Evolutionary conservation across 176 grass and related monocot genomes (phyloP).

Genomic region (Zea mays): DNA sequence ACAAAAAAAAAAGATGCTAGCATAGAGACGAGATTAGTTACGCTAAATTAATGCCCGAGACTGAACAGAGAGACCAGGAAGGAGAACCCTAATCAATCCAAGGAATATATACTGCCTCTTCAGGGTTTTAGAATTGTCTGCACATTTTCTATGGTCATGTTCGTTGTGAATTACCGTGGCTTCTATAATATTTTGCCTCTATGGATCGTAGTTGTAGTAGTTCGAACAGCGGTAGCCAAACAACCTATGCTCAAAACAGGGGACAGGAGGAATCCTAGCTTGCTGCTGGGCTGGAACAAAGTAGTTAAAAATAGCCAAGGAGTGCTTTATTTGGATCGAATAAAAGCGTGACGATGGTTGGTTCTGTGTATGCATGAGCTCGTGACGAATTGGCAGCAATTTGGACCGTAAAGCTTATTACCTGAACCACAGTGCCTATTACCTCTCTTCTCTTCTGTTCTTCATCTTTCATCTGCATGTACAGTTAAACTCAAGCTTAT

Average conservation of each 20-base stretch:
- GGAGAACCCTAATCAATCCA: background rate
- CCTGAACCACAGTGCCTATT: background rate
- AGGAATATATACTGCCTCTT: background rate
- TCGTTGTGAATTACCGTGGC: no score
- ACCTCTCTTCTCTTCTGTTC: background rate
- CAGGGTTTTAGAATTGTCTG: slow-evolving; percentile 17
- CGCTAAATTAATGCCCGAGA: no score
- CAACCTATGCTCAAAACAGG: slow-evolving; percentile 34
- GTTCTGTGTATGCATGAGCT: background rate
- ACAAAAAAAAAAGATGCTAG: slow-evolving; percentile 39
- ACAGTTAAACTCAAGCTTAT: no score
- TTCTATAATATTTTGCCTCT: no score
- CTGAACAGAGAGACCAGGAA: slow-evolving; percentile 15
- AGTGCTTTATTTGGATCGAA: slow-evolving; percentile 37
- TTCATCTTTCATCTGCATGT: background rate
- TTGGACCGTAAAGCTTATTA: background rate
- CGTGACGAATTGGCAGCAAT: slow-evolving; percentile 28
- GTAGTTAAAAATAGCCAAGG: slow-evolving; percentile 29
- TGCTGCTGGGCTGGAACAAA: slow-evolving; percentile 42
- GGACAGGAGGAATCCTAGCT: slow-evolving; percentile 41
- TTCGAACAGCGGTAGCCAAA: no score
- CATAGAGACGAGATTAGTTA: no score
- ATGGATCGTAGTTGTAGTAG: no score
- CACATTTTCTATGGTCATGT: slow-evolving; percentile 39
- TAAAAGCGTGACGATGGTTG: slow-evolving; percentile 36